These are phyloP conservation scores for Wickerhamomyces canadensis DNA, from an alignment of 805 yeast genomes.

Conservation along the genomic window DNA sequence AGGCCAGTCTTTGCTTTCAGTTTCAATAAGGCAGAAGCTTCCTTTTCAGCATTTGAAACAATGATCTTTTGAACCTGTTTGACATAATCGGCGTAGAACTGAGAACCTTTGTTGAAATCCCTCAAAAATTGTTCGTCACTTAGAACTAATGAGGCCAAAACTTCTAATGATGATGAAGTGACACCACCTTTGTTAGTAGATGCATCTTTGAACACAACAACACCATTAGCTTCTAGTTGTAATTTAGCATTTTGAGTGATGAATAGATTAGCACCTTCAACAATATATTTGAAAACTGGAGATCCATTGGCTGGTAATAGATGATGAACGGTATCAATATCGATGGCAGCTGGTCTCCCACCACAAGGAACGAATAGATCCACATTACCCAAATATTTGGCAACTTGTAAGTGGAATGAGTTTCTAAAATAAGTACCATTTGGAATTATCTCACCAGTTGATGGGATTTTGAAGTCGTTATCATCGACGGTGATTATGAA, in stretches of 20 bases:
- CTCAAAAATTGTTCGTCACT: slow-evolving; percentile 77
- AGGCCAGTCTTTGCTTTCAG: slow-evolving; percentile 59
- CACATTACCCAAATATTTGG: slow-evolving; percentile 57
- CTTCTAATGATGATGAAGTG: slow-evolving; percentile 93
- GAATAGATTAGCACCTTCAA: slow-evolving; percentile 96
- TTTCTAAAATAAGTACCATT: slow-evolving; percentile 91
- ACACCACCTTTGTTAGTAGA: slow-evolving; percentile 99
- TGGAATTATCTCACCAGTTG: slow-evolving; percentile 58
- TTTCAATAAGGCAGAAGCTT: slow-evolving; percentile 84
- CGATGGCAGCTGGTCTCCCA: slow-evolving; percentile 96
- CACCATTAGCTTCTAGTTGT: slow-evolving; percentile 80
- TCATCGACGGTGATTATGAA: slow-evolving; percentile 85
- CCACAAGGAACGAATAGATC: slow-evolving; percentile 97
- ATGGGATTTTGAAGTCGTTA: slow-evolving; percentile 69
- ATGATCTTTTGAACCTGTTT: slow-evolving; percentile 73
- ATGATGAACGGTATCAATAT: slow-evolving; percentile 69
- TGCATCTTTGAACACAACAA: slow-evolving; percentile 87
- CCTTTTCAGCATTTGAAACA: slow-evolving; percentile 72
- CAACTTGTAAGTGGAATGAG: slow-evolving; percentile 73
- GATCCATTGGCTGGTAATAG: slow-evolving; percentile 73
- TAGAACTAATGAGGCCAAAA: slow-evolving; percentile 86
- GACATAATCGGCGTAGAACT: slow-evolving; percentile 79
- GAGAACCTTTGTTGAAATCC: slow-evolving; percentile 68
- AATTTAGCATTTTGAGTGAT: slow-evolving; percentile 92
- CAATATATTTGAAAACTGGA: slow-evolving; percentile 76